Evolutionary conservation across 225 moss, liverwort and hornwort species (phyloP), one percentile per base, ranked within the genome.

Genomic region (Antitrichia curtipendula): DNA sequence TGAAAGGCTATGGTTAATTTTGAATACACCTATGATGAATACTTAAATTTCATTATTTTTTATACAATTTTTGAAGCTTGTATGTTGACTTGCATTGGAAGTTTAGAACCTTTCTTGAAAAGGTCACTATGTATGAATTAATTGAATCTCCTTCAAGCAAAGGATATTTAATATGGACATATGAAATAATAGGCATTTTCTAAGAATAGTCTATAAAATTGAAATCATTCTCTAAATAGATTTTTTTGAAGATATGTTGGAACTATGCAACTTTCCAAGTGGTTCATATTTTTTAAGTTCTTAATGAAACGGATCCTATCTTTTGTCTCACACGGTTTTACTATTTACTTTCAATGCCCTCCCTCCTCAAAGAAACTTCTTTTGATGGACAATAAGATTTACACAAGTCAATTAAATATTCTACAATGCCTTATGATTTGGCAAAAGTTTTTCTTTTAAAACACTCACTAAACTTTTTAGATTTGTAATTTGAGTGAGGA

Each of bases 401-500:
- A 27, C 27, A 1, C 3, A 22, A 70, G 15, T 15, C 1, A 8
- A 3, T 24, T 14, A 41, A 8, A 70, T 25, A 70, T 1, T 41
- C 15, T 41, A 41, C 41, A 15, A 70, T 70, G 8, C 14, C 15
- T 24, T 41, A 25, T 15, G 5, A 70, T 70, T 41, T 25, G 1
- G 13, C 38, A 41, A 25, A 41, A 27, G 9, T 8, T 14, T 15
- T 71, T 41, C n/a, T 10, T 2, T 1, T 5, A 4, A 43, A 27
- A 43, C 4, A 23, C 13, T 13, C 1, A 38, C 6, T 12, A n/a
- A 38, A 23, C 2, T 4, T n/a, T 19, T 38, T 2, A 68, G 21
- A 22, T 2, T 23, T 38, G 38, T 71, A 16, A 27, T 27, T 0
- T 43, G 0, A 43, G 0, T 43, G 1, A 9, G 0, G 10, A 41